Evolutionary conservation across 2,329 filamentous ascomycete species (phyloP), one percentile per base, ranked within the genome.

Genomic region (Stagonosporopsis rhizophila): DNA sequence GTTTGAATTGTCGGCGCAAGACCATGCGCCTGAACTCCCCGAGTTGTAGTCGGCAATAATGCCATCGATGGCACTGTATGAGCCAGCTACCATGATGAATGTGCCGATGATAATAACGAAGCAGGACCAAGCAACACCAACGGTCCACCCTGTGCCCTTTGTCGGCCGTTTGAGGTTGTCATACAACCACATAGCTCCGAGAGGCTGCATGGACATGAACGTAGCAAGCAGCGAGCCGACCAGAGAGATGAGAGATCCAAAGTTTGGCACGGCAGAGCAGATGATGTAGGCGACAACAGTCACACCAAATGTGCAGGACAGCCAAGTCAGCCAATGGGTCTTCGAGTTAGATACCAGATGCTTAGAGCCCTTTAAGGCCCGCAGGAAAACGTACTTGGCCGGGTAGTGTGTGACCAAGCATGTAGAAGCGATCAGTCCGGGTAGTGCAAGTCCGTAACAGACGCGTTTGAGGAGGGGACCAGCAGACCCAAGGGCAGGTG

Each of bases 381-480:
- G 80, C 6, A 86, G 81, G 61, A 85, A 85, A 40, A 84, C 67
- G 59, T 84, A 84, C 62, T 85, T 86, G 0, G 82, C 78, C 1
- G 79, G 79, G 6, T 83, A 58, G 20, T 56, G 47, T 6, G 37
- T 41, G 6, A 51, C 41, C 2, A 56, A 20, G 14, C 42, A 38
- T 1, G 42, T 47, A 4, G 23, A 45, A 15, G 30, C 47, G n/a
- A 51, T 45, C 7, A 56, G 44, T 20, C 47, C 47, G 1, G 45
- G 32, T 0, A 59, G 23, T 30, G 53, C 85, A 41, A 88, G 77
- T 3, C 85, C 86, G 61, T 87, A 89, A 0, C 84, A 74, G 0
- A 87, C 78, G 68, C 84, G 86, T 74, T 88, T 87, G 60, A 88
- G 76, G 0, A 78, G 81, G 4, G 78, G 76, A 5, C 86, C 85